Evolutionary conservation across 192 early-diverging fungal genomes (phyloP).

Genomic region (Gryganskiella cystojenkinii): DNA sequence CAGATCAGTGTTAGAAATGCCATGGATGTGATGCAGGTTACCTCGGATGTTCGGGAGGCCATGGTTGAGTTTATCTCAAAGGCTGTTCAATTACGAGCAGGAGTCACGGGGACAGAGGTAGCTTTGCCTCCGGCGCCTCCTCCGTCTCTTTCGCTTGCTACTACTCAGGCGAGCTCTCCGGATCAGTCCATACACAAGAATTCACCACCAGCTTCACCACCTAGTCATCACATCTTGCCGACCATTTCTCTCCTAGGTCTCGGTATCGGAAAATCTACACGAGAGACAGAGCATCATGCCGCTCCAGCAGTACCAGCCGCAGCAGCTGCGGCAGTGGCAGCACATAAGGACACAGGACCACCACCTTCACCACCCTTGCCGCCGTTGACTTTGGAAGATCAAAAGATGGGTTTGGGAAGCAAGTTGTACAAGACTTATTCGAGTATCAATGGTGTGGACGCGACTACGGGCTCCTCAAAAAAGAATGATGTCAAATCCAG

Average conservation of each 20-base stretch:
- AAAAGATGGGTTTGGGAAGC: conserved; percentile 43
- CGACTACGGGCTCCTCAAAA: neutral
- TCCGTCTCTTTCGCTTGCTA: neutral
- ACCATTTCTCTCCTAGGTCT: too few species aligned
- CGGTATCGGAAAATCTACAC: too few species aligned
- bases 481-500: neutral
- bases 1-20: conserved; percentile 46
- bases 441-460: neutral
- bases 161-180: too few species aligned
- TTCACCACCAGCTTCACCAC: too few species aligned
- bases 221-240: too few species aligned
- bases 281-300: too few species aligned
- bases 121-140: neutral
- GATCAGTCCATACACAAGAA: too few species aligned
- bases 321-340: neutral
- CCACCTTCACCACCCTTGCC: neutral
- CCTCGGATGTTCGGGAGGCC: conserved; percentile 41
- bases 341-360: neutral
- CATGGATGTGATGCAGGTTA: conserved; percentile 37
- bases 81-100: too few species aligned
- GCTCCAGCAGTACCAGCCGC: neutral
- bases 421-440: conserved; percentile 15
- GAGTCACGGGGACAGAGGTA: too few species aligned
- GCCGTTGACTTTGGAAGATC: conserved; percentile 37
- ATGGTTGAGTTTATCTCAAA: conserved; percentile 42